These are phyloP conservation scores for Sporothrix pallida DNA, from an alignment of 2,329 filamentous ascomycete species.

Conservation along the genomic window DNA sequence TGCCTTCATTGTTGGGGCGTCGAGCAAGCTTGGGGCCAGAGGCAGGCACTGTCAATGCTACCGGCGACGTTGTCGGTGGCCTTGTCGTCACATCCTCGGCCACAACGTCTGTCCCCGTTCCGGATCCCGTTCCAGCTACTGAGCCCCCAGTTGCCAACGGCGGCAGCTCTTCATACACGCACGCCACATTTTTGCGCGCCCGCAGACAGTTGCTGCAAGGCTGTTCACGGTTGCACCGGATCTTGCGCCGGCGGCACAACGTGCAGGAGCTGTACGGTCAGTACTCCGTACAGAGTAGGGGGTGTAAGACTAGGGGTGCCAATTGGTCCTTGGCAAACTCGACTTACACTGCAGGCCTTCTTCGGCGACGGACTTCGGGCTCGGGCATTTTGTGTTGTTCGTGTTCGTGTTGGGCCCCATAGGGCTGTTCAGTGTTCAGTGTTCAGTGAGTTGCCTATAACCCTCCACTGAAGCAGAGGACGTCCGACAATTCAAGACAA, in stretches of 20 bases:
- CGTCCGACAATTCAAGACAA: neutral
- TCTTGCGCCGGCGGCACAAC: conserved; percentile 51
- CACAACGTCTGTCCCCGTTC: no score
- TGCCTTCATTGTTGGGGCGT: neutral
- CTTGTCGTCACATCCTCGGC: no score
- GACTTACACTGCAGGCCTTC: conserved; percentile 33
- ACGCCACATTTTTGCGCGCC: conserved; percentile 38
- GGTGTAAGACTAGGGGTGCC: neutral
- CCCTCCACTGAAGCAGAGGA: neutral
- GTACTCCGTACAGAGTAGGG: neutral
- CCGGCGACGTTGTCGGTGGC: neutral
- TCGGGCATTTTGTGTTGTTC: conserved; percentile 29
- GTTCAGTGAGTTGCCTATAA: neutral
- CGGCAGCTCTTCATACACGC: conserved; percentile 33
- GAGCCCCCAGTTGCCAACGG: neutral
- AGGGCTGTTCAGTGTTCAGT: neutral
- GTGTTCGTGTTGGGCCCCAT: no score
- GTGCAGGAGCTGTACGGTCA: conserved; percentile 32
- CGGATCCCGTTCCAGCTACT: neutral
- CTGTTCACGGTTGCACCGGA: conserved; percentile 49
- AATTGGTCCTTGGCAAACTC: no score
- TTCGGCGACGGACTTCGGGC: conserved; percentile 35
- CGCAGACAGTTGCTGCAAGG: conserved; percentile 52
- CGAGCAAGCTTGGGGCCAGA: neutral
- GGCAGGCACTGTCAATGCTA: neutral